Conservation (phyloP, 169 alveolate species). For the Eimeria mitis region DNA sequence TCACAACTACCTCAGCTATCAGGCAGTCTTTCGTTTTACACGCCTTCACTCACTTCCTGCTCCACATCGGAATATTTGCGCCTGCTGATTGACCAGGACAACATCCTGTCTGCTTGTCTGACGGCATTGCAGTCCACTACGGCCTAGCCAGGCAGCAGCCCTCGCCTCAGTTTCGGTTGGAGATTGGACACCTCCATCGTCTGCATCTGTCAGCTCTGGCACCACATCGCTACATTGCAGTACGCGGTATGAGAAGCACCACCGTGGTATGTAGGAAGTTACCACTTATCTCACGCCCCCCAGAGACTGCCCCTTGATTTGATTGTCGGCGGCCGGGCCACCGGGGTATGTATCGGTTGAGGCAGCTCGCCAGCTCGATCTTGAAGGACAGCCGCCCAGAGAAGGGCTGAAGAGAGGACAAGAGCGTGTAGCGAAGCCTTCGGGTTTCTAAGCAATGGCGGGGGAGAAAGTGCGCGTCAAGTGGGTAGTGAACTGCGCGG, state of each 20-base stretch:
- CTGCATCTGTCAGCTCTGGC: constrained; percentile 5
- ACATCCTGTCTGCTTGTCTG: not conserved
- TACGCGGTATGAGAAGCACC: constrained; percentile 11
- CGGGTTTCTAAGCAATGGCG: constrained; percentile 29
- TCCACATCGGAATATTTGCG: not conserved
- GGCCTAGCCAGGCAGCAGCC: not conserved
- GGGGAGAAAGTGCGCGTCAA: constrained; percentile 73
- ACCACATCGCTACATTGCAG: not conserved
- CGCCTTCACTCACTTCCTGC: not conserved
- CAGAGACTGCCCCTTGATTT: not conserved
- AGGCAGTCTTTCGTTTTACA: not conserved
- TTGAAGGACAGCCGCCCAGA: not conserved
- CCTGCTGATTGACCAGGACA: not conserved
- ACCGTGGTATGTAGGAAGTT: constrained; percentile 31
- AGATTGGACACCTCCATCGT: not conserved
- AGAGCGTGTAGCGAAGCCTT: not conserved
- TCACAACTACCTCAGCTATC: not conserved
- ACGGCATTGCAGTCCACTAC: not conserved
- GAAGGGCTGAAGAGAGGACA: not conserved
- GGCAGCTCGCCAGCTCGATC: constrained; percentile 12
- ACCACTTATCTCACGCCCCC: not conserved
- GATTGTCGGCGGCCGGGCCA: constrained; percentile 28
- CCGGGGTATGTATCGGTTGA: constrained; percentile 25
- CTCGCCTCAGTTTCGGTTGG: not conserved
- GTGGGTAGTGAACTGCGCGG: constrained; percentile 73